These are phyloP conservation scores for Clohesyomyces aquaticus DNA, from an alignment of 495 filamentous ascomycete species.

Conservation along the genomic window DNA sequence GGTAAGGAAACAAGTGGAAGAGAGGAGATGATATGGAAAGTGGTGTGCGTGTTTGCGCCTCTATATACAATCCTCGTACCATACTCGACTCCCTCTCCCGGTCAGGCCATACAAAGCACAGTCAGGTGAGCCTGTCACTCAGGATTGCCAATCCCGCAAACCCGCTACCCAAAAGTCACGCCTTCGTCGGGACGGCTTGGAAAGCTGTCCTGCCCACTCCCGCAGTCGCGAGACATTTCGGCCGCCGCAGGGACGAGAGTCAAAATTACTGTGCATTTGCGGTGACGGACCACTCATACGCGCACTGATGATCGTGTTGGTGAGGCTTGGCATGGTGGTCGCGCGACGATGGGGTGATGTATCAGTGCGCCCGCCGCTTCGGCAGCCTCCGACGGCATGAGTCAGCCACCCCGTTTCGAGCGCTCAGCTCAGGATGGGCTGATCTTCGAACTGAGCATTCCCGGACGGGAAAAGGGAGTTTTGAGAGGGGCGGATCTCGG, in stretches of 20 bases:
- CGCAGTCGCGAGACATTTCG: not conserved
- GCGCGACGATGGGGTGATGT: constrained; percentile 22
- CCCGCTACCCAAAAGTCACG: too few species aligned
- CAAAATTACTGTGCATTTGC: too few species aligned
- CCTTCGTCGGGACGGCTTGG: too few species aligned
- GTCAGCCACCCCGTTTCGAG: constrained; percentile 1
- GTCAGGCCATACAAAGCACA: not conserved
- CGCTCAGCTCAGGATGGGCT: constrained; percentile 1
- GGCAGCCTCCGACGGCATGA: constrained; percentile 27
- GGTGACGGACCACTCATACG: not conserved
- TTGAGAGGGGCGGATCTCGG: too few species aligned
- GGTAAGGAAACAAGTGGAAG: too few species aligned
- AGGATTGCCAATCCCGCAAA: not conserved
- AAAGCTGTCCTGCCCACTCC: too few species aligned
- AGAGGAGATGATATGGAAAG: too few species aligned
- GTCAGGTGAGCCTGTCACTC: not conserved
- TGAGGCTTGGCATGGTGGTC: constrained; percentile 11
- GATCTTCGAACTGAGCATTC: not conserved
- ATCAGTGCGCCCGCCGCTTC: not conserved
- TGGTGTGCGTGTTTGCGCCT: too few species aligned
- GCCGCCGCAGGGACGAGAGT: not conserved
- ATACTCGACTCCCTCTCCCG: too few species aligned
- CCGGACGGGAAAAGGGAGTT: too few species aligned
- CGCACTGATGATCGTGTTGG: not conserved
- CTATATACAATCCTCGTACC: too few species aligned